Base-by-base conservation (phyloP, 306 rosid genomes). In the Castanea crenata region DNA sequence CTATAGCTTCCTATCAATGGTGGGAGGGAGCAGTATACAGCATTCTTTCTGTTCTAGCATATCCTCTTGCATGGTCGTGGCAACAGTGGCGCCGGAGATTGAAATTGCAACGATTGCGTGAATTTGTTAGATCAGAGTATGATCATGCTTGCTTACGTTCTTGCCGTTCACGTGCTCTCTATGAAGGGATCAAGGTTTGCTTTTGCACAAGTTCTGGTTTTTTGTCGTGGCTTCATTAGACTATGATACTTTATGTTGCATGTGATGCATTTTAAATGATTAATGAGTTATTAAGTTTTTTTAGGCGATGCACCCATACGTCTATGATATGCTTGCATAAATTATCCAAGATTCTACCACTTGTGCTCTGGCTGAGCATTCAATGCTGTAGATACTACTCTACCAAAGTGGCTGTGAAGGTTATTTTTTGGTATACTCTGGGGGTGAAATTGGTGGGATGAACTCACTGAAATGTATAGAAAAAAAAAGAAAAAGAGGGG, bases 1-100 rank as follows among this genome's bases (percentile, higher is more conserved):
- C 92, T 77, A 86, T 96, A 80, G 90, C 98, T 41, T 87, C 97
- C 32, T 96, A 96, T 74, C 96, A 93, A 58, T 96, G 99, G 99
- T 96, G 99, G 99, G 99, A 96, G 87, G 99, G 99, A 79, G 98
- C 97, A 73, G 83, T 89, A 51, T 84, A 88, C 91, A 96, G 85
- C 80, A 85, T 92, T 78, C 94, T 93, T 69, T 85, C 90, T 76
- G 84, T 92, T 80, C 86, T 96, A 78, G 92, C 89, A 41, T 93
- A 93, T 81, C 99, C 99, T 29, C 91, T 91, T 79, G 94, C 98
- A 19, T 91, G 97, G 90, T 96, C 98, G 52, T 96, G 99, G 99
- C 94, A 90, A 87, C 99, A 93, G 56, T 96, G 98, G 88, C 94
- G 96, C 44, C 91, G 97, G 56, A 89, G 89, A 87, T 74, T 91